These are phyloP conservation scores for Erodium trifolium DNA, from an alignment of 441 rosid genomes.

Conservation along the genomic window DNA sequence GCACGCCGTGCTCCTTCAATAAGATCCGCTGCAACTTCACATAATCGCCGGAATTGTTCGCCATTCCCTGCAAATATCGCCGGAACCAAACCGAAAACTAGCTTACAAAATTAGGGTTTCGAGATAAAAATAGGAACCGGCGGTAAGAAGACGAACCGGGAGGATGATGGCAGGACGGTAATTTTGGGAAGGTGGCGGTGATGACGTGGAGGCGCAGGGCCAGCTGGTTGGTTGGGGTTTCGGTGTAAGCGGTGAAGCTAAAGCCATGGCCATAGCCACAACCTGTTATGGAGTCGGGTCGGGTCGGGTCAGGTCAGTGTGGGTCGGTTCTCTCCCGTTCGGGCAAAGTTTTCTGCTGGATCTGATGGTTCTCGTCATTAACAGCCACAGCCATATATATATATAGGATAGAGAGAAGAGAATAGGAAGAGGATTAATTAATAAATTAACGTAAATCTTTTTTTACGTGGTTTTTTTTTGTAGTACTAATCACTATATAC, in stretches of 20 bases:
- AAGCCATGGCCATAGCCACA: constrained; percentile 30
- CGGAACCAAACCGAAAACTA: not conserved
- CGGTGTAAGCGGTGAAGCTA: constrained; percentile 31
- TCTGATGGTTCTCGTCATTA: no score
- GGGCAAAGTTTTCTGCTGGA: no score
- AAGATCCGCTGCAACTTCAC: constrained; percentile 49
- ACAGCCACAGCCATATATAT: no score
- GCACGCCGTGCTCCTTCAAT: constrained; percentile 46
- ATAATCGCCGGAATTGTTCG: constrained; percentile 80
- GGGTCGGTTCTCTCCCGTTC: no score
- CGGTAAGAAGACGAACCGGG: constrained; percentile 30
- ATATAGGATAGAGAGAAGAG: no score
- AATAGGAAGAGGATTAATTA: no score
- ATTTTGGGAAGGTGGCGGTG: constrained; percentile 16
- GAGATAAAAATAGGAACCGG: no score
- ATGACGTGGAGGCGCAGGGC: constrained; percentile 24
- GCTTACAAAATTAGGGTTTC: not conserved
- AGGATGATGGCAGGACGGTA: constrained; percentile 81
- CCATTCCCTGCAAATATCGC: constrained; percentile 76
- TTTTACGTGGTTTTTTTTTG: no score
- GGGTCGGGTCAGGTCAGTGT: no score
- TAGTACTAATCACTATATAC: no score
- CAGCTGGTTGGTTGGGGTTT: constrained; percentile 24
- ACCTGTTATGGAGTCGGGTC: not conserved
- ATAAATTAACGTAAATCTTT: no score